A percentile compares a stretch with the other conserved stretches of the same genome.
These are phyloP conservation scores for Nannochloropsis oceanica DNA, from an alignment of 108 stramenopile species.

Conservation along the genomic window DNA sequence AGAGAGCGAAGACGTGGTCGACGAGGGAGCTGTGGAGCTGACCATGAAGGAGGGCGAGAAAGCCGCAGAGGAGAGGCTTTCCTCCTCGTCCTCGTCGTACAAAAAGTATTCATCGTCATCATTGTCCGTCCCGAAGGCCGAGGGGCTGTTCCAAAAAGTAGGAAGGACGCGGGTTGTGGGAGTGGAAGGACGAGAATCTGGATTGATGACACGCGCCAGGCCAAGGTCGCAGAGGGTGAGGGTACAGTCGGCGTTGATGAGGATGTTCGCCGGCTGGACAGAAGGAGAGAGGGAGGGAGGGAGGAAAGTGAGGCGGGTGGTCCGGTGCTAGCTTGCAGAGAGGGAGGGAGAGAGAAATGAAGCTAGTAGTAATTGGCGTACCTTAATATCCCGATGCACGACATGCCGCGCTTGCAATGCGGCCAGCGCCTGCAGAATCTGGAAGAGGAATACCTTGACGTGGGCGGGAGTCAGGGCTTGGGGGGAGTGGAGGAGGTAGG, in stretches of 20 bases:
- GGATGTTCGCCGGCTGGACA: neutral
- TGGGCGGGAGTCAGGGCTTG: neutral
- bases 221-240: neutral
- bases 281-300: neutral
- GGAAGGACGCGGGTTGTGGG: too few species aligned
- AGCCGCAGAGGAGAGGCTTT: too few species aligned
- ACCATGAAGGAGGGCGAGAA: too few species aligned
- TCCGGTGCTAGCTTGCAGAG: neutral
- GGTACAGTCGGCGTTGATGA: neutral
- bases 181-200: too few species aligned
- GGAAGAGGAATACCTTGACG: neutral
- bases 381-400: neutral
- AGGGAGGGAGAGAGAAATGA: too few species aligned
- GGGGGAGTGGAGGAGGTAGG: neutral
- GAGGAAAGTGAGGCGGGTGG: neutral
- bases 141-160: neutral
- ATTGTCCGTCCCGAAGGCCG: neutral
- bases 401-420: neutral
- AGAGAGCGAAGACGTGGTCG: too few species aligned
- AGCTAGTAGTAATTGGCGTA: neutral
- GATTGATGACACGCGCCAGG: conserved; percentile 12
- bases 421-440: neutral
- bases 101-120: neutral
- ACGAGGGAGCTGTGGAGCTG: too few species aligned
- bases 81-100: neutral